Base-by-base conservation (phyloP, 352 stramenopile genomes). In the Phytophthora sojae region DNA sequence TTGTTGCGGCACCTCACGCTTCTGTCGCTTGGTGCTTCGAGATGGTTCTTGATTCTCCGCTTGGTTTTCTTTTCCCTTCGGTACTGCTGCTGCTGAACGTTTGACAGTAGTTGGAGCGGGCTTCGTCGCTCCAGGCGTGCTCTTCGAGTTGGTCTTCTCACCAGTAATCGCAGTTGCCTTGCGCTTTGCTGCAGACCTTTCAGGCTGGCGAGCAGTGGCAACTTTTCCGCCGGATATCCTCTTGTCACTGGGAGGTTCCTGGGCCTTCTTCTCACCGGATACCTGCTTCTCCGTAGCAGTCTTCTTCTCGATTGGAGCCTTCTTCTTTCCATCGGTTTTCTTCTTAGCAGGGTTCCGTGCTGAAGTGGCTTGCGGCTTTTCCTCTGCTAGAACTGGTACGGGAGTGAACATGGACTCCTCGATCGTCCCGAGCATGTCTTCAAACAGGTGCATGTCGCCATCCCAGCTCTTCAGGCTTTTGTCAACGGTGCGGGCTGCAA, bases 381-480 rank as follows among this genome's bases (percentile, higher is more conserved):
- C 25, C 6, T 68, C 47, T 60, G 53, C 39, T 67, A 51, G 66
- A 32, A 54, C 60, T 62, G 66, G 59, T 2, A 74, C 39, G 47
- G 63, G 50, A 11, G 50, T 64, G 57, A 69, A 71, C 5, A 23
- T 59, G 6, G 47, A 26, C 52, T 71, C 67, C 25, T 80, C 67
- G 35, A 80, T 78, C 14, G 56, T 30, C 0, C 77, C 75, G 6
- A 85, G 37, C 67, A 85, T 78, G 56, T 83, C 78, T 55, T 86
- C 75, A 61, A 90, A 90, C 21, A 90, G 67, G 53, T 80, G 69
- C 71, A 85, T 83, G 55, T 79, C 57, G 12, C 83, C 83, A 73
- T 89, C 69, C 83, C 83, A 91, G 69, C 81, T 86, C 23, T 76
- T 79, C 0, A 59, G 52, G 8, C 52, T 78, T 11, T 53, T 49